These are phyloP conservation scores for Mycocentrospora acerina DNA, from an alignment of 2,329 filamentous ascomycete species.

Conservation along the genomic window DNA sequence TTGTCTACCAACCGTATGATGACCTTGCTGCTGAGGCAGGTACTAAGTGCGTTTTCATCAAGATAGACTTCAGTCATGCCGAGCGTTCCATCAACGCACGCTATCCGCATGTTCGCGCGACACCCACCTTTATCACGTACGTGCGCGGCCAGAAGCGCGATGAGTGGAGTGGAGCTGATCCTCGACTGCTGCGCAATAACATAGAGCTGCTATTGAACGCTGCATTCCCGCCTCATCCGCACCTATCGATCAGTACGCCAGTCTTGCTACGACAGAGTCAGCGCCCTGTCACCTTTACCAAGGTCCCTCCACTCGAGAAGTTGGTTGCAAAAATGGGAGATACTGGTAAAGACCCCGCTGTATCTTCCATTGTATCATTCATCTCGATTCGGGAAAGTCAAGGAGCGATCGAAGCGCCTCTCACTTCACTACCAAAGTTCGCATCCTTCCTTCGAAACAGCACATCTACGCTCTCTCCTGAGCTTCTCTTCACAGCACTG, in stretches of 20 bases:
- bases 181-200: constrained; percentile 67
- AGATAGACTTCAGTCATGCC: constrained; percentile 74
- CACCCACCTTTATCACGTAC: constrained; percentile 88
- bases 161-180: constrained; percentile 78
- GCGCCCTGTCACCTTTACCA: constrained; percentile 73
- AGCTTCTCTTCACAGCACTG: constrained; percentile 76
- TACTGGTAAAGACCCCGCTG: constrained; percentile 58
- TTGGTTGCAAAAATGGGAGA: constrained; percentile 75
- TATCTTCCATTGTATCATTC: constrained; percentile 69
- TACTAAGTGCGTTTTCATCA: constrained; percentile 70
- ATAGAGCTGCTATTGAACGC: constrained; percentile 73
- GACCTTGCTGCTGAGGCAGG: constrained; percentile 73
- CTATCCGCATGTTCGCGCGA: constrained; percentile 65
- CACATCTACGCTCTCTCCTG: constrained; percentile 58
- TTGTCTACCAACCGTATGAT: constrained; percentile 79
- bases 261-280: constrained; percentile 65
- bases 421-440: constrained; percentile 71
- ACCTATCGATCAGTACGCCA: constrained; percentile 70
- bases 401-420: constrained; percentile 64
- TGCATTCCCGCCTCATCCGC: constrained; percentile 74
- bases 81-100: constrained; percentile 64
- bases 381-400: constrained; percentile 62
- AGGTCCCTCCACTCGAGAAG: constrained; percentile 80
- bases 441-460: constrained; percentile 61
- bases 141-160: constrained; percentile 73